Evolutionary conservation across 2,329 filamentous ascomycete genomes (phyloP).

Genomic region (Periconia sp.): DNA sequence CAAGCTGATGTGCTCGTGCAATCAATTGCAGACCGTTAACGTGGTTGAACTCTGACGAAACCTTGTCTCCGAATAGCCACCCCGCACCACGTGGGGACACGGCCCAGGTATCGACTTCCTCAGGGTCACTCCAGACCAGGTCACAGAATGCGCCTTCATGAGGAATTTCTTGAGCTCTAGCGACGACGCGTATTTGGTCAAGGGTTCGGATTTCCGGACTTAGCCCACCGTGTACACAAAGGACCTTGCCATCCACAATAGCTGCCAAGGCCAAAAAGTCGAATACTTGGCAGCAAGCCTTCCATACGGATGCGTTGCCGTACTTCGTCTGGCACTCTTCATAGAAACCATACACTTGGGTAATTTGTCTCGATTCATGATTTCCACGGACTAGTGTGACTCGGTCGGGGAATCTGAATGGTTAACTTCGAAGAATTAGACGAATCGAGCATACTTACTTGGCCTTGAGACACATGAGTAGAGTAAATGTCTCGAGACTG

Average conservation of each 20-base stretch:
- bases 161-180: constrained; percentile 87
- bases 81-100: constrained; percentile 69
- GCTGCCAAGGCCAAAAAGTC: constrained; percentile 97
- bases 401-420: constrained; percentile 65
- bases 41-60: constrained; percentile 75
- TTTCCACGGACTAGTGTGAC: constrained; percentile 77
- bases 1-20: constrained; percentile 72
- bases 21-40: constrained; percentile 73
- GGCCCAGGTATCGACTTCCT: constrained; percentile 70
- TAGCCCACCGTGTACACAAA: constrained; percentile 95
- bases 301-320: constrained; percentile 98
- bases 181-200: constrained; percentile 78
- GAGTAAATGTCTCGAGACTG: constrained; percentile 71
- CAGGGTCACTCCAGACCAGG: constrained; percentile 87
- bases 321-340: constrained; percentile 99
- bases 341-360: constrained; percentile 99
- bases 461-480: constrained; percentile 72
- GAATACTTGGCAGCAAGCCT: constrained; percentile 98
- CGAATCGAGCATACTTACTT: constrained; percentile 52
- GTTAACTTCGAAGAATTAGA: constrained; percentile 3
- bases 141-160: constrained; percentile 99
- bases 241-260: constrained; percentile 98
- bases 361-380: constrained; percentile 98
- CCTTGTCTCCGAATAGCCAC: constrained; percentile 71
- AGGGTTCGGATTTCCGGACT: constrained; percentile 96